A percentile compares a stretch with the other conserved stretches of the same genome.
These are phyloP conservation scores for Inga leiocalycina DNA, from an alignment of 306 rosid genomes.

Conservation along the genomic window DNA sequence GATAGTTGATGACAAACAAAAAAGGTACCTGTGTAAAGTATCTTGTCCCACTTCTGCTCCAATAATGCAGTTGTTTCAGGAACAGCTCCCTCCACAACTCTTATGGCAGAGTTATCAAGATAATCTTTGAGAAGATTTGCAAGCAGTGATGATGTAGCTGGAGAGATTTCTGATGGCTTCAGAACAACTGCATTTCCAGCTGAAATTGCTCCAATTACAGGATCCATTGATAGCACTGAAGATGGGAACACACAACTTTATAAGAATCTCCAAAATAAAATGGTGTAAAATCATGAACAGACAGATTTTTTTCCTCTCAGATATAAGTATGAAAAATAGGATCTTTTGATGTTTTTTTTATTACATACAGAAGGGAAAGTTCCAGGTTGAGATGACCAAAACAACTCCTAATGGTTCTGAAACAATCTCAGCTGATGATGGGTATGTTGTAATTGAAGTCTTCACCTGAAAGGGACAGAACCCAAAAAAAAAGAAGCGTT, in stretches of 20 bases:
- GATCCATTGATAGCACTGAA: slow-evolving; percentile 80
- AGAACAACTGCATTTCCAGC: slow-evolving; percentile 78
- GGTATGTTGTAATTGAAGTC: slow-evolving; percentile 71
- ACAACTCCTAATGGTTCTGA: slow-evolving; percentile 93
- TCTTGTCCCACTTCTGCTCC: slow-evolving; percentile 89
- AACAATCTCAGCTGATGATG: slow-evolving; percentile 85
- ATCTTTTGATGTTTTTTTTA: slow-evolving; percentile 7
- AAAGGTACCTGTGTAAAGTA: slow-evolving; percentile 71
- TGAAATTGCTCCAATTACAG: slow-evolving; percentile 84
- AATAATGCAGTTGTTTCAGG: slow-evolving; percentile 79
- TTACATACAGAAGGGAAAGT: slow-evolving; percentile 77
- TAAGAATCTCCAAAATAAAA: background rate
- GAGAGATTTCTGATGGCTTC: slow-evolving; percentile 84
- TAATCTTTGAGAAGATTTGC: slow-evolving; percentile 49
- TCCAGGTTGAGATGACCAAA: slow-evolving; percentile 90
- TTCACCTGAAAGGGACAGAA: slow-evolving; percentile 53
- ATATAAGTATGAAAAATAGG: slow-evolving; percentile 6
- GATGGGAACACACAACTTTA: slow-evolving; percentile 5
- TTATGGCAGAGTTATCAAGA: slow-evolving; percentile 63
- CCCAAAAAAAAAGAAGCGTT: background rate
- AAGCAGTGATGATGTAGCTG: slow-evolving; percentile 69
- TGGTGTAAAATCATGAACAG: slow-evolving; percentile 15
- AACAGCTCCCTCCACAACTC: slow-evolving; percentile 81
- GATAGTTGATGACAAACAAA: slow-evolving; percentile 6
- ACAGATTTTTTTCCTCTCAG: background rate